Conservation (phyloP, 768 basidiomycete species). For the Pulveroboletus sp. region DNA sequence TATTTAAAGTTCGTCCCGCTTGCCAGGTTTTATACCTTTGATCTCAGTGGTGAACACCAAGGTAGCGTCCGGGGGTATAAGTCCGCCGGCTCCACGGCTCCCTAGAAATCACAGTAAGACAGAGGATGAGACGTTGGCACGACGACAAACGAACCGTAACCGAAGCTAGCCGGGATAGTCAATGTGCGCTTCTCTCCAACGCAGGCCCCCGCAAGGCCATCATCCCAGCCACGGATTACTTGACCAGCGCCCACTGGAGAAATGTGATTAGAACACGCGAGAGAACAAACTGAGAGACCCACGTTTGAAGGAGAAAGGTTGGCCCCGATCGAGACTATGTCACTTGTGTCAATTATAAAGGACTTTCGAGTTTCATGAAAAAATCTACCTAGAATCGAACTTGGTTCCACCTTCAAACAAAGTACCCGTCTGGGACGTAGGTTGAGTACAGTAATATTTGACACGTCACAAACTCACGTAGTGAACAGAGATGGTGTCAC, state of each 20-base stretch:
- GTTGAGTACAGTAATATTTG: not conserved
- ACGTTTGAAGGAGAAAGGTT: slow-evolving; percentile 79
- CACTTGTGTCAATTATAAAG: not conserved
- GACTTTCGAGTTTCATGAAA: not conserved
- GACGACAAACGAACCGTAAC: slow-evolving; percentile 63
- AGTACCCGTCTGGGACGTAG: slow-evolving; percentile 55
- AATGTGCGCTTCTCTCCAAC: slow-evolving; percentile 82
- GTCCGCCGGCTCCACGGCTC: slow-evolving; percentile 63
- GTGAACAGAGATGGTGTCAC: slow-evolving; percentile 69
- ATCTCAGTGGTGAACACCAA: slow-evolving; percentile 88
- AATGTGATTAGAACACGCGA: not conserved
- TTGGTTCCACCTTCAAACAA: slow-evolving; percentile 71
- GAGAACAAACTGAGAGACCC: slow-evolving; percentile 21
- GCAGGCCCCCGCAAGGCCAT: slow-evolving; percentile 83
- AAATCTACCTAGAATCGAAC: slow-evolving; percentile 80
- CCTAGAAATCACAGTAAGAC: slow-evolving; percentile 39
- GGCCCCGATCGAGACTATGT: slow-evolving; percentile 62
- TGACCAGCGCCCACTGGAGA: slow-evolving; percentile 68
- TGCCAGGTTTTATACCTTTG: slow-evolving; percentile 49
- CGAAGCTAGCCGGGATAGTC: slow-evolving; percentile 76
- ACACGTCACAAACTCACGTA: slow-evolving; percentile 50
- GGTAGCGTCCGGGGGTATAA: slow-evolving; percentile 77
- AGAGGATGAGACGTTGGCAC: not conserved
- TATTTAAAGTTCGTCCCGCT: slow-evolving; percentile 53
- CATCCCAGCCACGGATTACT: slow-evolving; percentile 84